Percentiles rank a stretch among this genome's conserved stretches.
Conservation (phyloP, 2,329 filamentous ascomycete genomes). For the Botrytis tulipae region DNA sequence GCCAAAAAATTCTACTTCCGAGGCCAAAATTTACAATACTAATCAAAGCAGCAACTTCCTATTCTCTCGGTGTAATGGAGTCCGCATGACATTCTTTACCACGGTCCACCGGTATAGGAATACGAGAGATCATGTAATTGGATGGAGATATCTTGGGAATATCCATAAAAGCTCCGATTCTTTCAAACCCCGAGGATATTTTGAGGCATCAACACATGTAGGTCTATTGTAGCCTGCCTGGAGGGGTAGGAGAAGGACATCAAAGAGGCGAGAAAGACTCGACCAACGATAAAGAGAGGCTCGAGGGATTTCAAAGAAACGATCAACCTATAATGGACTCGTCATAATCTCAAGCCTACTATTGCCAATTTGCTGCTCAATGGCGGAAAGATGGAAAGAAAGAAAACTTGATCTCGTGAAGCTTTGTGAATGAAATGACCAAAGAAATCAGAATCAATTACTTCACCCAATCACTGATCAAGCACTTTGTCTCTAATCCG, state of each 20-base stretch:
- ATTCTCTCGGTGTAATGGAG: constrained; percentile 2
- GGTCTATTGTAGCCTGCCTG: background rate
- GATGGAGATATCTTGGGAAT: background rate
- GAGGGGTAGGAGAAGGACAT: background rate
- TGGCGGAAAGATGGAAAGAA: background rate
- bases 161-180: background rate
- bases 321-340: background rate
- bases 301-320: background rate
- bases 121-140: background rate
- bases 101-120: background rate
- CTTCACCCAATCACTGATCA: too few species aligned
- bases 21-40: background rate
- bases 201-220: background rate
- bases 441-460: background rate
- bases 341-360: background rate
- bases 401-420: background rate
- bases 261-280: background rate
- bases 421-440: background rate
- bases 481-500: background rate
- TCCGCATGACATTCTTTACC: background rate
- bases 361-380: background rate
- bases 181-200: background rate
- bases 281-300: background rate
- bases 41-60: background rate
- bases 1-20: background rate